Conservation (phyloP, 1,284 basidiomycete genomes). For the Golubevia sp. region DNA sequence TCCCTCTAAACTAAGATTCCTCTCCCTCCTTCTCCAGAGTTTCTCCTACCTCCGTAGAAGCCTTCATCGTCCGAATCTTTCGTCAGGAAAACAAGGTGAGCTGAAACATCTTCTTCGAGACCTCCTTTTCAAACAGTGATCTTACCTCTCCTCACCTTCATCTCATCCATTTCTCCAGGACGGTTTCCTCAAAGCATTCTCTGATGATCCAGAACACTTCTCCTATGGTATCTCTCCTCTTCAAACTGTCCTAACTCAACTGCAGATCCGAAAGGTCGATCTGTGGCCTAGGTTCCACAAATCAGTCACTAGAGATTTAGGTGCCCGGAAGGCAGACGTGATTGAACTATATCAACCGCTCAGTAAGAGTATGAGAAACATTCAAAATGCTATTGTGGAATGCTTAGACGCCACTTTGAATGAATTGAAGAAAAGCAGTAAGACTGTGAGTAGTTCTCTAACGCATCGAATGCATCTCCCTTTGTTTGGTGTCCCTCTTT, state of each 20-base stretch:
- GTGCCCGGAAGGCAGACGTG: constrained; percentile 75
- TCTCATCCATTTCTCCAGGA: constrained; percentile 60
- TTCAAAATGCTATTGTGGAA: constrained; percentile 88
- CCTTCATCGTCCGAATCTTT: constrained; percentile 53
- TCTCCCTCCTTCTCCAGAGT: background rate
- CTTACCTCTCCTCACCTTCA: background rate
- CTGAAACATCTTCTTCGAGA: constrained; percentile 1
- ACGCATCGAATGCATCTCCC: no score
- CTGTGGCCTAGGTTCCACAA: constrained; percentile 93
- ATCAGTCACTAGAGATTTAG: constrained; percentile 38
- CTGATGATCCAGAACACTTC: constrained; percentile 92
- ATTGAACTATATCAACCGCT: constrained; percentile 87
- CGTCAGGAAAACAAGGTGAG: constrained; percentile 39
- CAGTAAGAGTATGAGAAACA: constrained; percentile 83
- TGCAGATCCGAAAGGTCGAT: constrained; percentile 83
- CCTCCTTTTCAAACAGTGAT: no score
- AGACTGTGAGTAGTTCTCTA: constrained; percentile 71
- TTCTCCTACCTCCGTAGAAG: constrained; percentile 30
- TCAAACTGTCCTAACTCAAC: constrained; percentile 87
- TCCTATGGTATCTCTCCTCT: constrained; percentile 88
- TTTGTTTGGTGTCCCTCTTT: background rate
- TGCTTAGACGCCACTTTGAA: constrained; percentile 90
- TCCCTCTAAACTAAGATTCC: background rate
- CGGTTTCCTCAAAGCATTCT: constrained; percentile 95
- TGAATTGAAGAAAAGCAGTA: constrained; percentile 87